These are phyloP conservation scores for Annulohypoxylon truncatum DNA, from an alignment of 2,329 filamentous ascomycete genomes.

Conservation along the genomic window DNA sequence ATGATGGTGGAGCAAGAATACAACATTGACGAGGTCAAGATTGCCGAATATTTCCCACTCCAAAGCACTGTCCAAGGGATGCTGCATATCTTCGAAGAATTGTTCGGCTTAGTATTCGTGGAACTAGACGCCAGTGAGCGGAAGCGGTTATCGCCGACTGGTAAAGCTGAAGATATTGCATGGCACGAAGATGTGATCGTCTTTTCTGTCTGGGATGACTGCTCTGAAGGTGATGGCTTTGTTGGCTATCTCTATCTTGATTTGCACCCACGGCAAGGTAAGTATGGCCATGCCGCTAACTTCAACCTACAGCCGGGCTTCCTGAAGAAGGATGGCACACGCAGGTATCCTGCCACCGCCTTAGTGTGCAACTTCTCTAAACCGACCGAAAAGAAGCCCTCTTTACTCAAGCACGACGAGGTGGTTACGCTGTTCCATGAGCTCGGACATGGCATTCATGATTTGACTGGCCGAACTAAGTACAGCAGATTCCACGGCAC, in stretches of 20 bases:
- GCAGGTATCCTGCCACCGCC: slow-evolving; percentile 81
- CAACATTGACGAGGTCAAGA: slow-evolving; percentile 80
- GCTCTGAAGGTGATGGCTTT: slow-evolving; percentile 75
- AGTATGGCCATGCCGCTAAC: slow-evolving; percentile 87
- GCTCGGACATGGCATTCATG: slow-evolving; percentile 77
- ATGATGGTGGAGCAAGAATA: slow-evolving; percentile 85
- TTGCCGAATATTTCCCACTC: slow-evolving; percentile 87
- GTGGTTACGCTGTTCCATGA: slow-evolving; percentile 87
- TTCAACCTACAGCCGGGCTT: slow-evolving; percentile 83
- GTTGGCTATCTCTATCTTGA: slow-evolving; percentile 87
- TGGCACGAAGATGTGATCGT: slow-evolving; percentile 89
- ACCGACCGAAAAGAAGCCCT: slow-evolving; percentile 79
- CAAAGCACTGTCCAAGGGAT: slow-evolving; percentile 79
- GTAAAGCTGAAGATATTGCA: slow-evolving; percentile 76
- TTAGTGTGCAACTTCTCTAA: slow-evolving; percentile 90
- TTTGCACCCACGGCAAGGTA: slow-evolving; percentile 81
- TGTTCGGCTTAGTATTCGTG: slow-evolving; percentile 83
- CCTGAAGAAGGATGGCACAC: slow-evolving; percentile 72
- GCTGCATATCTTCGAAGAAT: slow-evolving; percentile 84
- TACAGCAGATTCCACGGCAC: slow-evolving; percentile 77
- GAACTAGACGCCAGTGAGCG: slow-evolving; percentile 76
- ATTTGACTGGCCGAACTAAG: slow-evolving; percentile 70
- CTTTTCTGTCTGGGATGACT: slow-evolving; percentile 86
- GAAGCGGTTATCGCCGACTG: slow-evolving; percentile 71
- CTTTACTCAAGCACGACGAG: slow-evolving; percentile 83